Conservation (phyloP, 2,329 filamentous ascomycete genomes). For the Tolypocladium cylindrosporum region DNA sequence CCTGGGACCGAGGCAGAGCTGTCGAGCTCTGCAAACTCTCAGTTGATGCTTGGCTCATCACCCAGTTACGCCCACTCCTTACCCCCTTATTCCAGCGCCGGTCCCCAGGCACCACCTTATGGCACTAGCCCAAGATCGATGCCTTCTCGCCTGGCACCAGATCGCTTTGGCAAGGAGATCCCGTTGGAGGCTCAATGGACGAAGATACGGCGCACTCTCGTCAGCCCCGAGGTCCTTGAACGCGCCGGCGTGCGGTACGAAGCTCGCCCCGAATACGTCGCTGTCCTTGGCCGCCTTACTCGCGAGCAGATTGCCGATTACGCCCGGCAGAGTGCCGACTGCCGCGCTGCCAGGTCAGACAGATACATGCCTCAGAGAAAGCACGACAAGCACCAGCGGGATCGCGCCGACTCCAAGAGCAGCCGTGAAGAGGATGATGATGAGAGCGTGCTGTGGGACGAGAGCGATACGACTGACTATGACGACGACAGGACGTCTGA, state of each 20-base stretch:
- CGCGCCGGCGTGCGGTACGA: conserved; percentile 48
- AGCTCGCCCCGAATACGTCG: conserved; percentile 49
- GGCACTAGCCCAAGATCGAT: conserved; percentile 18
- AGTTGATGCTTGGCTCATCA: conserved; percentile 21
- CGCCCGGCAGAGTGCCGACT: conserved; percentile 37
- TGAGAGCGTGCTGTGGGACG: conserved; percentile 18
- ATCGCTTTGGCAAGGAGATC: conserved; percentile 47
- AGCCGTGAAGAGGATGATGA: conserved; percentile 22
- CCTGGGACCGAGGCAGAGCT: conserved; percentile 15
- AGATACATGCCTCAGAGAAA: conserved; percentile 5
- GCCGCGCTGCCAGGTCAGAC: conserved; percentile 28
- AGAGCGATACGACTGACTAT: conserved; percentile 20
- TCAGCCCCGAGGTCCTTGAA: conserved; percentile 48
- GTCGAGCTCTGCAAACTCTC: conserved; percentile 20
- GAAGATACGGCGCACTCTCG: conserved; percentile 40
- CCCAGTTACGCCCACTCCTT: conserved; percentile 29
- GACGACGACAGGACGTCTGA: conserved; percentile 21
- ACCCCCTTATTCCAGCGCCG: conserved; percentile 13
- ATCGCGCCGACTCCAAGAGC: conserved; percentile 21
- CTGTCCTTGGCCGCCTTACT: conserved; percentile 44
- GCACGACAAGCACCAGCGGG: conserved; percentile 6
- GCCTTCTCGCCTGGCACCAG: conserved; percentile 39
- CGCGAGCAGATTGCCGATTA: conserved; percentile 41
- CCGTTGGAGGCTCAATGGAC: conserved; percentile 49
- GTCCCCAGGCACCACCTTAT: conserved; percentile 20